Evolutionary conservation across 345 rosid genomes (phyloP).

Genomic region (Mangifera indica): DNA sequence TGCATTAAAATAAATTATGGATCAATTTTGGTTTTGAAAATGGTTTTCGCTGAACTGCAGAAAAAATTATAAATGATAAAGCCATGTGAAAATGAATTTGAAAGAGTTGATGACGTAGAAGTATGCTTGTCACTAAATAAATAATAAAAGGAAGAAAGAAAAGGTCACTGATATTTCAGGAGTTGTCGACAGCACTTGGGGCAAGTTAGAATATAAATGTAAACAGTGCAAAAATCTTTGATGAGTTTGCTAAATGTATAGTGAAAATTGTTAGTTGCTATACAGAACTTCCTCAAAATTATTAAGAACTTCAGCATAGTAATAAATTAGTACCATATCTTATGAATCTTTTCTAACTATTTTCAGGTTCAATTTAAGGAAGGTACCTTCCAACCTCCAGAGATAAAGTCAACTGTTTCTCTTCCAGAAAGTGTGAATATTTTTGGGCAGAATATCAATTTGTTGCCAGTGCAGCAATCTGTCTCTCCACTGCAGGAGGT

Average conservation of each 20-base stretch:
- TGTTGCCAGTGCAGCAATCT: slow-evolving; percentile 70
- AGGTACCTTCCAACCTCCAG: slow-evolving; percentile 79
- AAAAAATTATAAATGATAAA: background rate
- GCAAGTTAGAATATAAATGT: background rate
- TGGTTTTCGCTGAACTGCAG: background rate
- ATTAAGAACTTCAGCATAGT: background rate
- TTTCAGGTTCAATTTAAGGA: slow-evolving; percentile 84
- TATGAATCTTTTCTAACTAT: slow-evolving; percentile 10
- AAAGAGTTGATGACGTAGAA: background rate
- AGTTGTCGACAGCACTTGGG: background rate
- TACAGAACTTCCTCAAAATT: background rate
- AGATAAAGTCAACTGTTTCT: slow-evolving; percentile 68
- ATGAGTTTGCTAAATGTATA: background rate
- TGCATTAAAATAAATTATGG: background rate
- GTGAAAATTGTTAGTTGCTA: background rate
- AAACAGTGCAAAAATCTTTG: background rate
- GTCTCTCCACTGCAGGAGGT: slow-evolving; percentile 73
- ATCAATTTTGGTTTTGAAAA: background rate
- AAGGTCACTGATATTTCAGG: background rate
- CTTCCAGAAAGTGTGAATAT: slow-evolving; percentile 62
- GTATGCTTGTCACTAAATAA: background rate
- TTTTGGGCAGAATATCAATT: slow-evolving; percentile 75
- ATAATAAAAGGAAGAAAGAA: background rate
- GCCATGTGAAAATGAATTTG: background rate
- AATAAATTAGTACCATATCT: background rate